Percentiles rank a stretch among this genome's conserved stretches.
Evolutionary conservation across 2,329 filamentous ascomycete genomes (phyloP).

Genomic region (Fusarium falciforme): DNA sequence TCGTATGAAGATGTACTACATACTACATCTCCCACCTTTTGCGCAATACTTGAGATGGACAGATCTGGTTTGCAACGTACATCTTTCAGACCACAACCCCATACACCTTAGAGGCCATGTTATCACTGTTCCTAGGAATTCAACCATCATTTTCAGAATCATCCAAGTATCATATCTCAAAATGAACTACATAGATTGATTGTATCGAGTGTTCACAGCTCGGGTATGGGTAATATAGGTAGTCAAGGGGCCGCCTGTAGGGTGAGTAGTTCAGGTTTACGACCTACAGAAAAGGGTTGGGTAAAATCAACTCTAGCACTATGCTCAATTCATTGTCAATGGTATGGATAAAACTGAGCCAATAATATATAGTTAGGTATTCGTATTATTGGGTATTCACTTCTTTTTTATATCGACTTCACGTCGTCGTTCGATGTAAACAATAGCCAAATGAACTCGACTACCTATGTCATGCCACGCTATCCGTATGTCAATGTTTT

Average conservation of each 20-base stretch:
- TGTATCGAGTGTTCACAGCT: neutral
- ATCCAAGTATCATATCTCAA: no score
- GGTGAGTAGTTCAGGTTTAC: neutral
- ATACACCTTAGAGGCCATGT: no score
- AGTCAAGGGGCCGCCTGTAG: neutral
- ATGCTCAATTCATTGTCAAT: neutral
- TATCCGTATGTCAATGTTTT: neutral
- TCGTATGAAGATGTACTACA: no score
- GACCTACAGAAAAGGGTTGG: neutral
- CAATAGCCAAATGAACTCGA: neutral
- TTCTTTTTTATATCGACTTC: neutral
- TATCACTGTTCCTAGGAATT: no score
- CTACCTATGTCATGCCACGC: neutral
- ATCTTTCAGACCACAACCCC: no score
- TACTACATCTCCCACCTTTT: no score
- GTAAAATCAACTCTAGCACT: neutral
- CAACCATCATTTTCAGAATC: no score
- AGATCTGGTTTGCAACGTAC: no score
- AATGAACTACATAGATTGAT: neutral
- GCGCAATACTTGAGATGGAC: no score
- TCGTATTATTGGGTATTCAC: neutral
- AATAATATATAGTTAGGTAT: neutral
- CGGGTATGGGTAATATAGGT: neutral
- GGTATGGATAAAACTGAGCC: neutral
- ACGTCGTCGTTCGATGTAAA: neutral